A percentile compares a stretch with the other conserved stretches of the same genome.
Evolutionary conservation across 768 basidiomycete species (phyloP).

Genomic region (Mycena galopus): DNA sequence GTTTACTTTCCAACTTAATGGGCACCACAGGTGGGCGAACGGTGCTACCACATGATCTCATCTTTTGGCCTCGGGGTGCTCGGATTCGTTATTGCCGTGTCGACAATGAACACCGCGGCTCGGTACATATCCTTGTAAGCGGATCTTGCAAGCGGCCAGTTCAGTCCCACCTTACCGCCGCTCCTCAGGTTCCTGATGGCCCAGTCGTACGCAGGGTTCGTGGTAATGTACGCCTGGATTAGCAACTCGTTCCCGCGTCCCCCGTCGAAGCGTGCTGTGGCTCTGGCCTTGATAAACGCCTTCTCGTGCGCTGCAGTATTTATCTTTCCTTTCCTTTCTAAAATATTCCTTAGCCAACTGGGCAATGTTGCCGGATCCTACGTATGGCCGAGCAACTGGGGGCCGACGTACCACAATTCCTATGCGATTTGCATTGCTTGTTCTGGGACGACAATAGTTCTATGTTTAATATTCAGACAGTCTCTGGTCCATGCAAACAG

Average conservation of each 20-base stretch:
- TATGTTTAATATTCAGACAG: constrained; percentile 64
- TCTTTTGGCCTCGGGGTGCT: constrained; percentile 75
- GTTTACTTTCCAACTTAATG: background rate
- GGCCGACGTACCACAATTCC: constrained; percentile 74
- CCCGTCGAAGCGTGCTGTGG: constrained; percentile 78
- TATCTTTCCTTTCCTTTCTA: too few species aligned
- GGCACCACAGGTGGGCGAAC: constrained; percentile 63
- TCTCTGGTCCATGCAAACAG: constrained; percentile 57
- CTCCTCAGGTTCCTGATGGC: constrained; percentile 75
- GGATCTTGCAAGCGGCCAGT: background rate
- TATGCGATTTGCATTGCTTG: constrained; percentile 82
- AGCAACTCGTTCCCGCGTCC: constrained; percentile 75
- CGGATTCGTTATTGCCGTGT: constrained; percentile 80
- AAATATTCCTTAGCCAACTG: too few species aligned
- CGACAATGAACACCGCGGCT: constrained; percentile 75
- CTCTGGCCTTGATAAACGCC: constrained; percentile 84
- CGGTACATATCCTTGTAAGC: constrained; percentile 80
- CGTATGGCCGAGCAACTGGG: constrained; percentile 76
- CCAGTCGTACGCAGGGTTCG: constrained; percentile 72
- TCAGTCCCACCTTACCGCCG: background rate
- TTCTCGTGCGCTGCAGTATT: constrained; percentile 47
- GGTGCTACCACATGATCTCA: constrained; percentile 75
- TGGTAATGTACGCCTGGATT: constrained; percentile 65
- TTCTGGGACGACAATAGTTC: constrained; percentile 62
- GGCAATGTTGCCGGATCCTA: constrained; percentile 63